phyloP scores from a whole-genome alignment of 345 rosid species.

The Lepidium africanum region DNA sequence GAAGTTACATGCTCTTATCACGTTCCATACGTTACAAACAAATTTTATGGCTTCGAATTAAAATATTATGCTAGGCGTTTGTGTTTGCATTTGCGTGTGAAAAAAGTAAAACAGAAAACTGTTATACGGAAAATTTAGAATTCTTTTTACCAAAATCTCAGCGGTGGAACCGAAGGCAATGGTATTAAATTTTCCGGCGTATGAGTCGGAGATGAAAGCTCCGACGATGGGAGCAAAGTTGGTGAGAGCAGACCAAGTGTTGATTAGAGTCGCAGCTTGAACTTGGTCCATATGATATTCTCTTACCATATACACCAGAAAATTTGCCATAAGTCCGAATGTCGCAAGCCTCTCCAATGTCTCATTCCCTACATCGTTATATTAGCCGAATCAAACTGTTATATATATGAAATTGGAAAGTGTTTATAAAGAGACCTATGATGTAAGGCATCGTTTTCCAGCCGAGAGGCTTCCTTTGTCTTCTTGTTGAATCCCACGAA shows the following conservation, averaged over 20 bases:
- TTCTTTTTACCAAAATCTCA: conserved; percentile 68
- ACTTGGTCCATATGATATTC: conserved; percentile 59
- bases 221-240: conserved; percentile 61
- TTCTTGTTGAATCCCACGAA: neutral
- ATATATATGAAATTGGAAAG: no score
- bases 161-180: conserved; percentile 44
- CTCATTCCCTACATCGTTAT: conserved; percentile 81
- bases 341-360: conserved; percentile 74
- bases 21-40: neutral
- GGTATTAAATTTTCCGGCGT: conserved; percentile 40
- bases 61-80: neutral
- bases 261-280: conserved; percentile 42
- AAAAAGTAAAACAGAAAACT: neutral
- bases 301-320: conserved; percentile 53
- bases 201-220: conserved; percentile 57
- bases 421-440: no score
- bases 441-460: conserved; percentile 83
- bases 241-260: conserved; percentile 56
- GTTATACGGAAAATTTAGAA: neutral
- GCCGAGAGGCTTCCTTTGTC: conserved; percentile 45
- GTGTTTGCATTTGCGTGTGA: neutral
- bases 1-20: neutral
- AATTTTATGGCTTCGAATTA: neutral
- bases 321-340: conserved; percentile 44
- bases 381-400: no score